Base-by-base conservation (phyloP, 192 early-diverging fungal species). In the Chytriomyces sp. region DNA sequence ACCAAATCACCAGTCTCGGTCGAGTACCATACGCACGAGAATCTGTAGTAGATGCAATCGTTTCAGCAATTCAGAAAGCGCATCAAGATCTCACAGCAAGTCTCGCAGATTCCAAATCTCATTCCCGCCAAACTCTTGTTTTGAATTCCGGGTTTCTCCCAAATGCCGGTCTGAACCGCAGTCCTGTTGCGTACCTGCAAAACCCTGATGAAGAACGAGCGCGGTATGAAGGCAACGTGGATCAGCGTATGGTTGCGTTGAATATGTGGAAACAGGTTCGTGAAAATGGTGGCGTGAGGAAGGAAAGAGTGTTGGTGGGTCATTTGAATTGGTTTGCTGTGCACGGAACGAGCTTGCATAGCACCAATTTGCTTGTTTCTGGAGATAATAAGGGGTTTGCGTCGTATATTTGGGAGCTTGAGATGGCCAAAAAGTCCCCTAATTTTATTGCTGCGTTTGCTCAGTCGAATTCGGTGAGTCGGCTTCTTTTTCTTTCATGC, bases 351-450 rank as follows among this genome's bases (percentile, higher is more conserved):
- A 82, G 80, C 9, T 80, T 87, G 81, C 74, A 80, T 20, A 77
- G 61, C 18, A 53, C 23, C 13, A 83, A 82, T 62, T 7, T 57
- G 65, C 68, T 73, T 6, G 82, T 87, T 10, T 77, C 74, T 35
- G 83, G 83, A 35, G 86, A 87, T 64, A 87, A 87, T 80, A 87
- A 87, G 72, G 86, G 86, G 6, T 84, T 77, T 66, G 86, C 86
- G 20, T 77, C 74, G 4, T 82, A 82, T 64, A 5, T 79, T 0
- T 85, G 80, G 82, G 85, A 86, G 67, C 28, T 80, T 6, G 69
- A 80, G 46, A 61, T 83, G 72, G 24, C 44, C 20, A 11, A 24
- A 16, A 60, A 72, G 26, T 72, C 79, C 26, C n/a, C 50, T 5
- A 57, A 20, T 20, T 87, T 85, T 75, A 70, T 87, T n/a, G 82